Evolutionary conservation across 805 yeast genomes (phyloP), one percentile per base, ranked within the genome.

Genomic region (Vanderwaltozyma tropicalis): DNA sequence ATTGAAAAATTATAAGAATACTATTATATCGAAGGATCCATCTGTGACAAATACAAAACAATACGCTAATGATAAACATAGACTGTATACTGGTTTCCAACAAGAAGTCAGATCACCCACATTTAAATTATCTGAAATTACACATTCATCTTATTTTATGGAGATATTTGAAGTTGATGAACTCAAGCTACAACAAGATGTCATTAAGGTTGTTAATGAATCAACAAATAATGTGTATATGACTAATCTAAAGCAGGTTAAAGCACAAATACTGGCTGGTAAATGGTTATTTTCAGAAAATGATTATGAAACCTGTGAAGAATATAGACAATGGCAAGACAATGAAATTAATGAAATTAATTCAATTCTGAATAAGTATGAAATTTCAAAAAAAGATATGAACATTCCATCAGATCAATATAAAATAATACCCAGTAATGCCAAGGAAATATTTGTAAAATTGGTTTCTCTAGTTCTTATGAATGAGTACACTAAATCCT

Each of bases 61-160:
- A n/a, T 11, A 11, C 12, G 25, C 25, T 22, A 22, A 31, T 20
- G 24, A n/a, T n/a, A n/a, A n/a, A n/a, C n/a, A n/a, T n/a, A n/a
- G n/a, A n/a, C n/a, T n/a, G n/a, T n/a, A n/a, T 7, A 8, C 5
- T 28, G 14, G 15, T 6, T 15, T 13, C 30, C 28, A 16, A 12
- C 18, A 11, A 28, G 5, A 3, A 9, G 25, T 15, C 18, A 16
- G 9, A 18, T 22, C 15, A 6, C 82, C 84, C 1, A 64, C 78
- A 0, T 80, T 69, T 49, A 64, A 68, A 27, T 39, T 77, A 1
- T 45, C 66, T 0, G 84, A 80, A 42, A 72, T 80, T 59, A 72
- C 74, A 15, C 65, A 68, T 41, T 68, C 76, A 1, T 51, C 47
- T n/a, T 57, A 72, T 18, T 48, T 82, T 9, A 67, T 64, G 28